Evolutionary conservation across 257 asterid genomes (phyloP).

Genomic region (Nicotiana otophora): DNA sequence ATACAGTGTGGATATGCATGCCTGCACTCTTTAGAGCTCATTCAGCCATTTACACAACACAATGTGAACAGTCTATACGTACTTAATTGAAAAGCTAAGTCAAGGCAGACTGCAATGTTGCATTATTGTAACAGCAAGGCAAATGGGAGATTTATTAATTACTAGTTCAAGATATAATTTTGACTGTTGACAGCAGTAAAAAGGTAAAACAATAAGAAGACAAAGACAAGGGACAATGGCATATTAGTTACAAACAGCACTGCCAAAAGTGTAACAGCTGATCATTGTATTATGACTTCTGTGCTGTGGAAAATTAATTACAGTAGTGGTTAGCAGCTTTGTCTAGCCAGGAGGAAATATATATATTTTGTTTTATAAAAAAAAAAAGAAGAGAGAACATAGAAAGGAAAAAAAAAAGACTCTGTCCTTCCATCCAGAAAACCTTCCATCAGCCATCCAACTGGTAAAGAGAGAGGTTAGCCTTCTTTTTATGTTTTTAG

Average conservation of each 20-base stretch:
- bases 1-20: too few relatives aligned
- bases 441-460: too few relatives aligned
- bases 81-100: too few relatives aligned
- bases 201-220: background rate
- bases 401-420: too few relatives aligned
- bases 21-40: too few relatives aligned
- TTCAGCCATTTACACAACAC: too few relatives aligned
- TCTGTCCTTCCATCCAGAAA: too few relatives aligned
- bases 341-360: background rate
- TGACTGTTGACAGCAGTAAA: background rate
- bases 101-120: background rate
- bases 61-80: too few relatives aligned
- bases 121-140: background rate
- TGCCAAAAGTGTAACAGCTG: background rate
- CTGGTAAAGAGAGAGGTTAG: too few relatives aligned
- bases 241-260: background rate
- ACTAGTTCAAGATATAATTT: background rate
- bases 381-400: too few relatives aligned
- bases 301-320: background rate
- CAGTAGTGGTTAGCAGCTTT: background rate
- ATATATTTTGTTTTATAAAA: too few relatives aligned
- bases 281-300: background rate
- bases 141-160: background rate
- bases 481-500: too few relatives aligned
- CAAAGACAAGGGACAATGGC: background rate